Percentiles rank a stretch among this genome's conserved stretches.
Evolutionary conservation across 495 filamentous ascomycete genomes (phyloP).

Genomic region (Penicillium cosmopolitanum): DNA sequence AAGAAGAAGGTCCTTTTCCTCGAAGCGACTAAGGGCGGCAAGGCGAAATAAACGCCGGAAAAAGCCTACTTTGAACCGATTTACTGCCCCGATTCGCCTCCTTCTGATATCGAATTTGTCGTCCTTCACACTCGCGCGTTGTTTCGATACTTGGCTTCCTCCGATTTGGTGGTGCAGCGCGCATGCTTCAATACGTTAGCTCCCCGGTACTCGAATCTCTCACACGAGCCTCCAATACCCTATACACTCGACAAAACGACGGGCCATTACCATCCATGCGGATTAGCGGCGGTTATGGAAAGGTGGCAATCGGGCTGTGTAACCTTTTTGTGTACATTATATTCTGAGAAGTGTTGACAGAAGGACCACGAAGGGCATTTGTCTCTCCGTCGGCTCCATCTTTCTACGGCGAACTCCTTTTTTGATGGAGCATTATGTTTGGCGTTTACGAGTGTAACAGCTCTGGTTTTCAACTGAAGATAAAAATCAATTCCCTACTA

Average conservation of each 20-base stretch:
- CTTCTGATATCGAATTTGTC: not conserved
- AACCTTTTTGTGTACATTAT: conserved; percentile 32
- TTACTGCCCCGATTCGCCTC: not conserved
- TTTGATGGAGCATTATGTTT: conserved; percentile 36
- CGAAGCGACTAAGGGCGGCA: conserved; percentile 75
- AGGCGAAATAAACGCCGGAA: conserved; percentile 35
- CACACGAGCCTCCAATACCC: not conserved
- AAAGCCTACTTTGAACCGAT: not conserved
- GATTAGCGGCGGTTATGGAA: not conserved
- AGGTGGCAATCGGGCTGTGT: conserved; percentile 4
- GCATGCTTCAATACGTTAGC: not conserved
- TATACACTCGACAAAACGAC: not conserved
- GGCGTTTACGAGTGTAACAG: conserved; percentile 32
- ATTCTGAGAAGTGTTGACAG: conserved; percentile 17
- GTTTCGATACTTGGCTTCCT: not conserved
- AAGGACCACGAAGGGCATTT: not conserved
- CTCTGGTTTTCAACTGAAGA: conserved; percentile 33
- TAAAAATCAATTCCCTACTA: conserved; percentile 25
- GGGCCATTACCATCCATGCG: not conserved
- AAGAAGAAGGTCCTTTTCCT: conserved; percentile 93
- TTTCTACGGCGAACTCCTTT: conserved; percentile 19
- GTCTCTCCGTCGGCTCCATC: conserved; percentile 10
- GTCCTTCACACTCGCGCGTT: not conserved
- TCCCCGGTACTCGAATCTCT: not conserved
- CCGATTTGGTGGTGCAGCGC: not conserved